A percentile compares a stretch with the other conserved stretches of the same genome.
phyloP scores from a whole-genome alignment of 2,329 filamentous ascomycete species.

The Colletotrichum sidae region DNA sequence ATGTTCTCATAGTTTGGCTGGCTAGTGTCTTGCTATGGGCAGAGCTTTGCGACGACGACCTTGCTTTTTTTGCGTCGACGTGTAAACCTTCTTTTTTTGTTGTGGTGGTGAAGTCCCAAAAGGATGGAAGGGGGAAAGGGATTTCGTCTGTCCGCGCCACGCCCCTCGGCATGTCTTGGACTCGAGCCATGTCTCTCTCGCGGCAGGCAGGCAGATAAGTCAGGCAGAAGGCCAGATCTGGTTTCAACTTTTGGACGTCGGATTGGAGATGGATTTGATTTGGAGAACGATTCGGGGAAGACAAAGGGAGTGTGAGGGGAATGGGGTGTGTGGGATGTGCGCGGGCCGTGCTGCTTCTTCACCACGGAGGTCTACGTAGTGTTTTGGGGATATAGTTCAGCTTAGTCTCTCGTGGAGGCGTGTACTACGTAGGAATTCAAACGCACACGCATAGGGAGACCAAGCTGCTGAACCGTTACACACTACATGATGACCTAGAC shows the following conservation, averaged over 20 bases:
- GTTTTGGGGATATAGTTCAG: no score
- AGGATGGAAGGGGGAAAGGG: not conserved
- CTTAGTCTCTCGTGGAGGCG: not conserved
- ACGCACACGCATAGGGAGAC: no score
- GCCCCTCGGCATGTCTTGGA: not conserved
- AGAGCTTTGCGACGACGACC: not conserved
- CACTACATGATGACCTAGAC: no score
- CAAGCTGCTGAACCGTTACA: no score
- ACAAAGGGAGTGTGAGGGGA: no score
- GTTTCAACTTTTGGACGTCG: no score
- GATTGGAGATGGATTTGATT: no score
- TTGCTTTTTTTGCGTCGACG: not conserved
- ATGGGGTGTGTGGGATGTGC: no score
- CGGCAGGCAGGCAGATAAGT: not conserved
- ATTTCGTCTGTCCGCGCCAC: slow-evolving; percentile 6
- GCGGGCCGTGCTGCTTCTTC: no score
- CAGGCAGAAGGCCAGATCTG: no score
- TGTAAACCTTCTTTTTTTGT: slow-evolving; percentile 14
- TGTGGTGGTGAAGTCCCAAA: not conserved
- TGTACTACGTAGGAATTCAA: not conserved
- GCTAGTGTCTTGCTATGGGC: slow-evolving; percentile 1
- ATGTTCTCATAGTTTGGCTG: not conserved
- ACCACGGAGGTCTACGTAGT: no score
- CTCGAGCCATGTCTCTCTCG: slow-evolving; percentile 5
- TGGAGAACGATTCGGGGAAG: no score